Base-by-base conservation (phyloP, 352 stramenopile species). In the Pilasporangium apinafurcum region DNA sequence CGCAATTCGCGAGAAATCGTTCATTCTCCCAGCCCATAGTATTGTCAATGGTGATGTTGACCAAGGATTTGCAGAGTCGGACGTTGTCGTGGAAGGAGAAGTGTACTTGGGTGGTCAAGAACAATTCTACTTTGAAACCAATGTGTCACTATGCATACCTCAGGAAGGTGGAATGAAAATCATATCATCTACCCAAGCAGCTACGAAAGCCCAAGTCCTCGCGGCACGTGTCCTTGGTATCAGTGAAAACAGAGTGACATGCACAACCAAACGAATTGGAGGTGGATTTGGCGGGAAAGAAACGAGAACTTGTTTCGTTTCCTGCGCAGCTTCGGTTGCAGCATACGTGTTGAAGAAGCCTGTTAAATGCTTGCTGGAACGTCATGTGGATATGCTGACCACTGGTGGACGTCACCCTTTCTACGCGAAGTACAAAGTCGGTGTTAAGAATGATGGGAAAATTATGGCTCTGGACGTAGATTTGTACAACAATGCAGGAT, bases 271-370 rank as follows among this genome's bases (percentile, higher is more conserved):
- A 65, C 77, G 96, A 22, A 96, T 98, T 59, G 96, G 96, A 34
- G 96, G 95, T 47, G 95, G 89, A 9, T 99, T 99, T 66, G 95
- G 96, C 26, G 96, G 95, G 26, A 98, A 98, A 59, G 92, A 98
- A 61, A 98, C 93, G 8, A 74, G 91, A 8, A 96, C 65, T 28
- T 84, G 71, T 31, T 98, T 98, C 57, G 67, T 94, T 1, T 90
- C 91, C 20, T 95, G 82, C 33, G 92, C 93, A 3, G 83, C 86
- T 27, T 91, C 94, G 8, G 71, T 98, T 21, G 92, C 86, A 2
- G 90, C 91, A 1, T 87, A 96, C 50, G 38, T 90, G 2, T 80
- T 88, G 34, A 86, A 92, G 58, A 56, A 79, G 8, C 89, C 94
- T 9, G 91, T 98, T 21, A 85, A 92, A 28, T 71, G 97, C 31